Base-by-base conservation (phyloP, 352 stramenopile genomes). In the Elongisporangium prolatum region DNA sequence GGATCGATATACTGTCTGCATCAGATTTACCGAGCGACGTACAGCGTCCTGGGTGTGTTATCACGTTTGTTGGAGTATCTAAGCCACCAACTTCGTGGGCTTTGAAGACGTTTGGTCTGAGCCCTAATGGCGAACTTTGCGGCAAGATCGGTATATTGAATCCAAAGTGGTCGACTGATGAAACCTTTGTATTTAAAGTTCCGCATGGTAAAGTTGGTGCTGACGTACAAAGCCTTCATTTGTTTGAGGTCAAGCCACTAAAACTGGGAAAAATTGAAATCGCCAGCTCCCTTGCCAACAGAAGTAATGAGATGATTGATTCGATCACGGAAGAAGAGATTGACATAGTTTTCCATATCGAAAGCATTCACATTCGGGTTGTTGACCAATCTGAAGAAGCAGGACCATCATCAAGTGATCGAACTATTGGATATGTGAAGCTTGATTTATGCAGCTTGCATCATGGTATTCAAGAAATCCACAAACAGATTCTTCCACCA, bases 291-390 rank as follows among this genome's bases (percentile, higher is more conserved):
- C 18, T 47, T 56, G 52, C n/a, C n/a, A 50, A 59, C 14, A 56
- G 47, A 22, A 56, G 59, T 11, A 56, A 48, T 22, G 52, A 62
- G 17, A 10, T 37, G 9, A 38, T 25, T 21, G 50, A 54, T 28
- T 6, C 21, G 18, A 64, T 38, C 3, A 21, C 60, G 16, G 64
- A 69, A 22, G 60, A 67, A 21, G 55, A 50, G 6, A 69, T 63
- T 49, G 57, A 72, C 13, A 57, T 80, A 5, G 52, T 86, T 3
- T 48, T 58, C n/a, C 60, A 74, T 21, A 61, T 60, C 9, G 64
- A 68, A 3, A 86, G 78, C 49, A 40, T 88, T 17, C n/a, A 88
- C 37, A 75, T 91, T 10, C 63, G 63, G 9, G 56, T 88, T 21
- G 56, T 88, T 0, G 69, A 86, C 21, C 72, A 76, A 59, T 57